phyloP scores from a whole-genome alignment of 1,284 basidiomycete genomes.

The Kwoniella shivajii region DNA sequence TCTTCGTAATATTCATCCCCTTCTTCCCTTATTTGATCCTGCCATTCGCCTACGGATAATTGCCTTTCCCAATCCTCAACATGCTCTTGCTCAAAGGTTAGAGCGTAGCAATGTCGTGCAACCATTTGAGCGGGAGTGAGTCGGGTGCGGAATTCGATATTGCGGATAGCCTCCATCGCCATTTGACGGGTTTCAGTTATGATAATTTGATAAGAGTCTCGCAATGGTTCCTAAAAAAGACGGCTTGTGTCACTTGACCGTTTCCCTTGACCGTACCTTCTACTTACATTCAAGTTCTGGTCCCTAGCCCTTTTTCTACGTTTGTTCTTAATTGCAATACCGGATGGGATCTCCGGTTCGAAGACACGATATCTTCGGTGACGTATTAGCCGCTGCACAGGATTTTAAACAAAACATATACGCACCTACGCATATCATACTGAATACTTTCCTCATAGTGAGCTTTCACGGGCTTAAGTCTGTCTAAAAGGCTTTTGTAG shows the following conservation, averaged over 20 bases:
- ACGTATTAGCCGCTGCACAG: neutral
- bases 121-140: constrained; percentile 31
- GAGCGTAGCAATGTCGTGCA: constrained; percentile 43
- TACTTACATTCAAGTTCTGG: constrained; percentile 38
- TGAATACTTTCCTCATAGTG: constrained; percentile 40
- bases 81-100: constrained; percentile 38
- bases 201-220: constrained; percentile 32
- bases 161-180: constrained; percentile 18
- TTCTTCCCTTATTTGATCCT: neutral
- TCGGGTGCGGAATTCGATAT: constrained; percentile 22
- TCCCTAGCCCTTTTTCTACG: constrained; percentile 40
- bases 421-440: constrained; percentile 41
- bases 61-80: constrained; percentile 38
- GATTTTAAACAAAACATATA: neutral
- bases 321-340: constrained; percentile 42
- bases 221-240: constrained; percentile 38
- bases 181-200: constrained; percentile 27
- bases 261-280: neutral
- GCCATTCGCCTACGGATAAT: constrained; percentile 11
- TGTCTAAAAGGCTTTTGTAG: constrained; percentile 28
- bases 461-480: constrained; percentile 39
- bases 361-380: constrained; percentile 35
- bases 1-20: constrained; percentile 21
- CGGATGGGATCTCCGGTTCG: constrained; percentile 44
- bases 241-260: neutral